These are phyloP conservation scores for Hypericum perforatum DNA, from an alignment of 345 rosid genomes.

Conservation along the genomic window DNA sequence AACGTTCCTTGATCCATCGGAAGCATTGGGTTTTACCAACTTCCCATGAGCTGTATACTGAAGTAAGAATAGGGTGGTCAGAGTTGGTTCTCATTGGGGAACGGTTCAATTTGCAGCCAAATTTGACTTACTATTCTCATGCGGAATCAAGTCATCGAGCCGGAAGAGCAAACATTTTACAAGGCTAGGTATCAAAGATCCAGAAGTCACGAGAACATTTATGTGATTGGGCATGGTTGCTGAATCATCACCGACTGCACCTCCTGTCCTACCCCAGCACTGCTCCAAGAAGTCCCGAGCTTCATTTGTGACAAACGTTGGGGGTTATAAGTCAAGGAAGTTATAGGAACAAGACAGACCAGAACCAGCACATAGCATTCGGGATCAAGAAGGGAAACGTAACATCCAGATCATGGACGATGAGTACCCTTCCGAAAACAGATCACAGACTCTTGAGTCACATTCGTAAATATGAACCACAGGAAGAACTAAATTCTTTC, in stretches of 20 bases:
- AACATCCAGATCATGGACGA: too few species aligned
- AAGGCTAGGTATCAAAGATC: conserved; percentile 82
- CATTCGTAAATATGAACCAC: too few species aligned
- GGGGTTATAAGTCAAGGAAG: conserved; percentile 7
- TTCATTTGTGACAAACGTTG: conserved; percentile 25
- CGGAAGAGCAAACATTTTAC: conserved; percentile 78
- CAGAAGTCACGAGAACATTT: conserved; percentile 78
- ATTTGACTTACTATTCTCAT: conserved; percentile 48
- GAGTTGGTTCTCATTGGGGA: too few species aligned
- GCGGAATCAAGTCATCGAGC: conserved; percentile 44
- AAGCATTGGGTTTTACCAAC: conserved; percentile 71
- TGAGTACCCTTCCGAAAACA: too few species aligned
- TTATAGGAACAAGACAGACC: conserved; percentile 1
- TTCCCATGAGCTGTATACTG: conserved; percentile 83
- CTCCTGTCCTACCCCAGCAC: conserved; percentile 44
- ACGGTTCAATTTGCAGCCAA: too few species aligned
- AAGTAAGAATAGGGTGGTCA: conserved; percentile 4
- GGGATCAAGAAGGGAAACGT: too few species aligned
- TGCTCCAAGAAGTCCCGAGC: conserved; percentile 65
- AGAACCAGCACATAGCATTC: not conserved
- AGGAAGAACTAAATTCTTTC: too few species aligned
- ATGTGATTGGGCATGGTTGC: conserved; percentile 26
- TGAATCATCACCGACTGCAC: conserved; percentile 12
- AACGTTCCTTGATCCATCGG: conserved; percentile 61
- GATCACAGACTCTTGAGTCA: too few species aligned